A percentile compares a stretch with the other conserved stretches of the same genome.
phyloP scores from a whole-genome alignment of 2,329 filamentous ascomycete species.

The Sordariomycetes sp. region DNA sequence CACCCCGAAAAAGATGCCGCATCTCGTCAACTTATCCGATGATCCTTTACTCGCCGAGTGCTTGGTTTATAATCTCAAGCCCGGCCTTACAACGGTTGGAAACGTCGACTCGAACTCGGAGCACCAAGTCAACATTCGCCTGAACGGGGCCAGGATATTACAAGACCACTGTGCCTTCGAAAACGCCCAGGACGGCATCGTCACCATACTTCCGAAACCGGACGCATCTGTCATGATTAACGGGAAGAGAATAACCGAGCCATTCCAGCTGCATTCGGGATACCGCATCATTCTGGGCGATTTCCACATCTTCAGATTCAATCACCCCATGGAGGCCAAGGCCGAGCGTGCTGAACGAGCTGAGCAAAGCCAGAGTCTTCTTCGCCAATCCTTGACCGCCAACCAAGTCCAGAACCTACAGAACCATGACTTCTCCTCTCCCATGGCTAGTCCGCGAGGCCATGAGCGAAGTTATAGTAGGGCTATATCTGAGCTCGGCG shows the following conservation, averaged over 20 bases:
- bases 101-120: slow-evolving; percentile 78
- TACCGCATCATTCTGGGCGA: slow-evolving; percentile 93
- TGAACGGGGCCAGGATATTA: slow-evolving; percentile 89
- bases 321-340: slow-evolving; percentile 90
- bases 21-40: slow-evolving; percentile 95
- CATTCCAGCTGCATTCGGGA: slow-evolving; percentile 78
- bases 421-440: slow-evolving; percentile 42
- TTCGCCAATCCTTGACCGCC: slow-evolving; percentile 70
- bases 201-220: slow-evolving; percentile 82
- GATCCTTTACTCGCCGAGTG: slow-evolving; percentile 91
- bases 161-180: slow-evolving; percentile 92
- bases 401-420: slow-evolving; percentile 48
- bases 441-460: slow-evolving; percentile 48
- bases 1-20: slow-evolving; percentile 98
- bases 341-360: slow-evolving; percentile 76
- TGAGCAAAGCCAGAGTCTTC: slow-evolving; percentile 57
- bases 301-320: slow-evolving; percentile 98
- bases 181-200: slow-evolving; percentile 73
- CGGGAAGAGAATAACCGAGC: slow-evolving; percentile 76
- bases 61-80: slow-evolving; percentile 95
- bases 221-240: slow-evolving; percentile 99
- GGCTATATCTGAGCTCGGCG: slow-evolving; percentile 66
- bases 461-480: slow-evolving; percentile 78
- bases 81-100: slow-evolving; percentile 85
- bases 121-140: slow-evolving; percentile 71